These are phyloP conservation scores for Clathrospora elynae DNA, from an alignment of 2,329 filamentous ascomycete genomes.

Conservation along the genomic window DNA sequence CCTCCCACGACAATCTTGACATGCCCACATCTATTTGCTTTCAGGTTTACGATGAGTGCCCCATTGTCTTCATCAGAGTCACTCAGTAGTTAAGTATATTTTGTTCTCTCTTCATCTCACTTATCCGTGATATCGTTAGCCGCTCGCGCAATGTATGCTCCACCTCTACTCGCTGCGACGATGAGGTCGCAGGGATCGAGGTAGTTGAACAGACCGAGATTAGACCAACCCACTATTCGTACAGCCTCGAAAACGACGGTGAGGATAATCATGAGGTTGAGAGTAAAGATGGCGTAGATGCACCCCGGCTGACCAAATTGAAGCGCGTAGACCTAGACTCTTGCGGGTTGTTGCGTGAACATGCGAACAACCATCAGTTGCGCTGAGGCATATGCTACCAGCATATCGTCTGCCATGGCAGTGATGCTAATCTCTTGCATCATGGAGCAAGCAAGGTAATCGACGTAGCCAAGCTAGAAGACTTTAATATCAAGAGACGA, in stretches of 20 bases:
- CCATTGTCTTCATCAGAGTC: constrained; percentile 36
- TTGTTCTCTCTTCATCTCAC: constrained; percentile 18
- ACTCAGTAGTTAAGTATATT: constrained; percentile 29
- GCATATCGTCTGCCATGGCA: constrained; percentile 38
- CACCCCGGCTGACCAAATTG: constrained; percentile 35
- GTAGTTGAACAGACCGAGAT: constrained; percentile 35
- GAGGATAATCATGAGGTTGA: constrained; percentile 34
- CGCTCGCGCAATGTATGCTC: constrained; percentile 24
- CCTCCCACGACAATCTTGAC: constrained; percentile 24
- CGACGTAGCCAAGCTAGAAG: too few relatives aligned
- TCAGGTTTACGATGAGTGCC: constrained; percentile 24
- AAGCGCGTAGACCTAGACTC: constrained; percentile 25
- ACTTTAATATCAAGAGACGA: too few relatives aligned
- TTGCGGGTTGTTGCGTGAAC: constrained; percentile 19
- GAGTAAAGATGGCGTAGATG: constrained; percentile 37
- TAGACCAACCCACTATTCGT: constrained; percentile 32
- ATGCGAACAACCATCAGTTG: constrained; percentile 43
- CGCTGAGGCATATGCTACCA: constrained; percentile 41
- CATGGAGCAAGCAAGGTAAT: too few relatives aligned
- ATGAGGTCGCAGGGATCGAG: constrained; percentile 39
- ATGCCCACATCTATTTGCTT: constrained; percentile 27
- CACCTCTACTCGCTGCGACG: constrained; percentile 32
- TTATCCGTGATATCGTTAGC: constrained; percentile 23
- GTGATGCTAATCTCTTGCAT: constrained; percentile 28
- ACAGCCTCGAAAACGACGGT: constrained; percentile 30